Evolutionary conservation across 169 alveolate genomes (phyloP).

Genomic region (Cryptosporidium andersoni): DNA sequence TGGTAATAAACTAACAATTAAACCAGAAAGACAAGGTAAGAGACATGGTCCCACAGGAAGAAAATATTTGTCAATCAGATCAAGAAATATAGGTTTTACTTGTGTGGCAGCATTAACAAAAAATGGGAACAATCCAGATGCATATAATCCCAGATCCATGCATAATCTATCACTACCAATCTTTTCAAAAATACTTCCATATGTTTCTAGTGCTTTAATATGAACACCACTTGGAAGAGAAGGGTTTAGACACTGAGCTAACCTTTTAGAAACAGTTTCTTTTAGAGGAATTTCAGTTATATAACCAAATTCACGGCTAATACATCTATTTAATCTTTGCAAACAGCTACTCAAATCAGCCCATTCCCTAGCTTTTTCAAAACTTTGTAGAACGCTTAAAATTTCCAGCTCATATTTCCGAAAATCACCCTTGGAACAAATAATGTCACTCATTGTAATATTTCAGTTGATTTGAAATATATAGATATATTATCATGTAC

Average conservation of each 20-base stretch:
- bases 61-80: constrained; percentile 82
- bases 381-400: constrained; percentile 80
- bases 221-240: constrained; percentile 92
- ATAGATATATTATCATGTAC: too few species aligned
- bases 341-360: constrained; percentile 90
- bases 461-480: too few species aligned
- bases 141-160: constrained; percentile 86
- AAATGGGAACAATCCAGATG: constrained; percentile 91
- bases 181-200: constrained; percentile 85
- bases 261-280: constrained; percentile 86
- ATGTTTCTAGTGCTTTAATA: constrained; percentile 88
- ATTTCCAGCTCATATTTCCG: constrained; percentile 75
- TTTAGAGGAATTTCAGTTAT: constrained; percentile 81
- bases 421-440: constrained; percentile 67
- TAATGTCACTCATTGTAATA: constrained; percentile 30
- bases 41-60: constrained; percentile 83
- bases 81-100: constrained; percentile 86
- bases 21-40: constrained; percentile 83
- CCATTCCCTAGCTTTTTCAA: constrained; percentile 92
- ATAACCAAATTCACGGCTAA: constrained; percentile 74
- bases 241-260: constrained; percentile 92
- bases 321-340: constrained; percentile 83
- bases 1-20: constrained; percentile 82
- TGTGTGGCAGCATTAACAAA: constrained; percentile 87
- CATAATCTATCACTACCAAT: constrained; percentile 83